Base-by-base conservation (phyloP, 805 yeast genomes). In the Sugiyamaella qingdaonensis region DNA sequence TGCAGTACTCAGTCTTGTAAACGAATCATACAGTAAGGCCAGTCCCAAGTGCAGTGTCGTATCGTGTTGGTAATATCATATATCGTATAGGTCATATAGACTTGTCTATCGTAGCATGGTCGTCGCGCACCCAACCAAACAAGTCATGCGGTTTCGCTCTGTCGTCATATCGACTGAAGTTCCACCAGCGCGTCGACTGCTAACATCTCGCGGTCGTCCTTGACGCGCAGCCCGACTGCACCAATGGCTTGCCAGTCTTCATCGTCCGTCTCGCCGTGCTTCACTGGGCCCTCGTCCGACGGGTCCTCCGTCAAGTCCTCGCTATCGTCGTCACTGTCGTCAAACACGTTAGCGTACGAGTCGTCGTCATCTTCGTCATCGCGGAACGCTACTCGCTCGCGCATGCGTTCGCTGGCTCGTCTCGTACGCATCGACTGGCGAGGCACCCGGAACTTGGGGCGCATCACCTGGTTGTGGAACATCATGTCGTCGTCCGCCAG, bases 191-290 rank as follows among this genome's bases (percentile, higher is more conserved):
- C 88, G 58, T 76, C 75, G 2, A 84, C 84, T 1, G 88, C 88
- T 53, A 78, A 78, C 64, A 79, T 82, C 60, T 76, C 80, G 2
- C 59, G 56, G 46, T 52, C 48, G 42, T 46, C 51, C 51, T 42
- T 65, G 60, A 55, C 62, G 70, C 87, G 72, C 52, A 89, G 72
- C 42, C 80, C 73, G 36, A 79, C 84, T 0, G 97, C 90, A 0
- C 97, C 97, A 51, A 91, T 85, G 0, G 89, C 72, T 57, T 84
- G 86, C 99, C 99, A 92, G 69, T 92, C 98, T 69, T 92, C 99
- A 65, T 92, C 98, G 68, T 92, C 99, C 0, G 99, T 92, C 63
- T 88, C 95, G 43, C 83, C 78, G 49, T 68, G 73, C 19, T 61
- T 18, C 39, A 45, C 42, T 46, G 48, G 36, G 24, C n/a, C 21